Base-by-base conservation (phyloP, 2,329 filamentous ascomycete genomes). In the Thermoascus crustaceus region DNA sequence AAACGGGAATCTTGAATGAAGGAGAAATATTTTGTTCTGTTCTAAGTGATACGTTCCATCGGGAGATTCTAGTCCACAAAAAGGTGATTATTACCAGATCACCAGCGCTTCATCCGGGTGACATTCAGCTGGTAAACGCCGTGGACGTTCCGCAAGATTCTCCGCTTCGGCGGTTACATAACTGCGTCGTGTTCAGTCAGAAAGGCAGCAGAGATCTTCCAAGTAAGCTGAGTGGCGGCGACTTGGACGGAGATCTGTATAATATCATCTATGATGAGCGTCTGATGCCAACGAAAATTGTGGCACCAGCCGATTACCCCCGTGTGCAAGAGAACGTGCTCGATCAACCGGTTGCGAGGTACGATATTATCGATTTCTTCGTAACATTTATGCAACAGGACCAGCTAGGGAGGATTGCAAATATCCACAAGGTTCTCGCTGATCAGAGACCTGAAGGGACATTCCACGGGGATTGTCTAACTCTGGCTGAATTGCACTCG, bases 211-310 rank as follows among this genome's bases (percentile, higher is more conserved):
- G 86, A 10, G 86, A 93, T 50, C 63, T 94, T 0, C 85, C 85
- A 0, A 89, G 83, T 41, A 73, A 81, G 55, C 67, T 94, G 0
- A 82, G 81, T 35, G 86, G 86, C 1, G 86, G 86, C 0, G 86
- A 94, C 54, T 69, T 94, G 0, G 85, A 91, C 44, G 86, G 86
- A 0, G 87, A 94, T 53, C 62, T 85, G 0, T 94, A 83, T 57
- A 82, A 86, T 44, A 62, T 93, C 32, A 83, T 93, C 31, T 91
- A 75, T 69, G 85, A 93, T 45, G 46, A 58, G 0, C 51, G 56
- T 0, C 66, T 78, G 0, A 55, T 71, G 1, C 68, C 73, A 0
- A 53, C 50, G 4, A 48, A 39, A 0, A 64, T 60, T 0, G 75
- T 68, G n/a, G 0, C 3, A 1, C 75, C 86, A 0, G 85, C 85